phyloP scores from a whole-genome alignment of 331 rosid genomes.

The Dryas integrifolia region DNA sequence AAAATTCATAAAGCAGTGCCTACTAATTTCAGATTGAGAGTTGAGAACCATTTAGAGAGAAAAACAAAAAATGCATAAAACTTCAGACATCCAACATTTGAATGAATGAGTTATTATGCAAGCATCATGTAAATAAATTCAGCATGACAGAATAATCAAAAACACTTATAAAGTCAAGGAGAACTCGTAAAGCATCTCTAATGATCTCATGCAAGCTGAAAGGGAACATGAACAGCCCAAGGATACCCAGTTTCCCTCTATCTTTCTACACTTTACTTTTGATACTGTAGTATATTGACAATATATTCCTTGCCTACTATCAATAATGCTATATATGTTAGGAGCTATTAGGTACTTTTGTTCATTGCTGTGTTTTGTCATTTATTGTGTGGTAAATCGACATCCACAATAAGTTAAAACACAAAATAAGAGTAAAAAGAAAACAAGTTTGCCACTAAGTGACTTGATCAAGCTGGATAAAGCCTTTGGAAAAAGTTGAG shows the following conservation, averaged over 20 bases:
- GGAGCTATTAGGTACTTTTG: constrained; percentile 7
- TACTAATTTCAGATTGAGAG: not conserved
- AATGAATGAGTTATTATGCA: not conserved
- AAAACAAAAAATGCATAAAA: not conserved
- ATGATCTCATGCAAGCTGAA: not conserved
- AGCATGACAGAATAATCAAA: not conserved
- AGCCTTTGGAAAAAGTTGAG: constrained; percentile 20
- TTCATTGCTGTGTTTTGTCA: not conserved
- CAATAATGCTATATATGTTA: not conserved
- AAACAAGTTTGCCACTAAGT: not conserved
- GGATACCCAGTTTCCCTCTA: not conserved
- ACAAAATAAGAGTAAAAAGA: not conserved
- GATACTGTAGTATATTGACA: not conserved
- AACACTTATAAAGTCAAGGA: not conserved
- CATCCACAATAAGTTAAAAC: not conserved
- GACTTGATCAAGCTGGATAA: constrained; percentile 11
- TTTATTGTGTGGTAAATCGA: not conserved
- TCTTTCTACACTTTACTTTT: not conserved
- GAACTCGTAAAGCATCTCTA: not conserved
- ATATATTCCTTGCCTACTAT: not conserved
- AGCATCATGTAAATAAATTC: not conserved
- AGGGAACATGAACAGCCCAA: not conserved
- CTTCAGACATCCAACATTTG: constrained; percentile 2
- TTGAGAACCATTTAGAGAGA: constrained; percentile 4
- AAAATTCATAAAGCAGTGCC: not conserved